Percentiles rank a stretch among this genome's conserved stretches.
These are phyloP conservation scores for Acanthamoeba sp. DNA, from an alignment of 208 protist species.

Conservation along the genomic window DNA sequence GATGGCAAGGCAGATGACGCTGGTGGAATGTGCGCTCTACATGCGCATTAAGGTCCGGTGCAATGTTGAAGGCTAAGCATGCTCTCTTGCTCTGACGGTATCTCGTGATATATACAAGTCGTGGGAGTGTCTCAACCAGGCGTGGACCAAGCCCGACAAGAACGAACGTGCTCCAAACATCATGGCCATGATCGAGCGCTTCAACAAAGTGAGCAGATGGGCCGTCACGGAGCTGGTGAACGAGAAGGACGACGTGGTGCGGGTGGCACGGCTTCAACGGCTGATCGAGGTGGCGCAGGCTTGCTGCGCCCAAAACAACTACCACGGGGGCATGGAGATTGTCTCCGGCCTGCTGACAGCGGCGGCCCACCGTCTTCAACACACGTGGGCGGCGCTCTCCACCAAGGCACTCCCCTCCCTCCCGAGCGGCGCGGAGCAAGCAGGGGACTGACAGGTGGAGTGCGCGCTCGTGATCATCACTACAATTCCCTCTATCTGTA, in stretches of 20 bases:
- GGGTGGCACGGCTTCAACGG: not conserved
- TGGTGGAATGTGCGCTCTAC: constrained; percentile 30
- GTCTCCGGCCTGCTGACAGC: constrained; percentile 7
- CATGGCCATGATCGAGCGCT: constrained; percentile 59
- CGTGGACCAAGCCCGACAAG: constrained; percentile 40
- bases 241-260: constrained; percentile 17
- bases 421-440: too few relatives aligned
- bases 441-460: not conserved
- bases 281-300: constrained; percentile 44
- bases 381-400: constrained; percentile 41
- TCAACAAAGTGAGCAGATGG: constrained; percentile 63
- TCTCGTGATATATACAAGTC: too few relatives aligned
- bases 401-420: not conserved
- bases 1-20: constrained; percentile 52
- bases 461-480: not conserved
- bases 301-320: constrained; percentile 10
- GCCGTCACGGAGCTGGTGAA: constrained; percentile 60
- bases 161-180: constrained; percentile 33
- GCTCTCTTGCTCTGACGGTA: not conserved
- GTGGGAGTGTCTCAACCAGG: constrained; percentile 68
- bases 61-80: not conserved
- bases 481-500: too few relatives aligned
- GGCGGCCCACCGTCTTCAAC: not conserved
- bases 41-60: constrained; percentile 6
- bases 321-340: constrained; percentile 48